These are phyloP conservation scores for Rhododendron ovatum DNA, from an alignment of 148 eudicot genomes.

Conservation along the genomic window DNA sequence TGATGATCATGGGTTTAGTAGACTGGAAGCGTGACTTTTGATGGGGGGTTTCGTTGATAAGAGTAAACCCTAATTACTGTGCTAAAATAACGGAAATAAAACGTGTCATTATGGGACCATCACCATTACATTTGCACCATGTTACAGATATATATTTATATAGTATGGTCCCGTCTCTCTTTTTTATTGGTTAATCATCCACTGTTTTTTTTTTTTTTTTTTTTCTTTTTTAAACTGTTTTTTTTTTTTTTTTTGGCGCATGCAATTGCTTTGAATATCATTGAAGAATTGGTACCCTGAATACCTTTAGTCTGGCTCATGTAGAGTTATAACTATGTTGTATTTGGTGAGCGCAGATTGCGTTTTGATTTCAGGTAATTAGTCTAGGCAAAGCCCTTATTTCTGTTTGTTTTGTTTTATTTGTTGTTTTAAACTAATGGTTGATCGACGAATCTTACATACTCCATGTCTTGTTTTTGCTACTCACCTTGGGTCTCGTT, in stretches of 20 bases:
- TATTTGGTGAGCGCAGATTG: neutral
- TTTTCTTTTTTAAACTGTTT: neutral
- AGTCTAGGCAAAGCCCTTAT: neutral
- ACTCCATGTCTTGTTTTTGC: neutral
- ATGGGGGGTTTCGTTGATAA: conserved; percentile 18
- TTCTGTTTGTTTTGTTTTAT: neutral
- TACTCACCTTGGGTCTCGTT: neutral
- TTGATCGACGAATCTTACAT: no score
- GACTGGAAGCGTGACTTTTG: conserved; percentile 39
- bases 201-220: neutral
- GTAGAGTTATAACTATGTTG: neutral
- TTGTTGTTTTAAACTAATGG: no score
- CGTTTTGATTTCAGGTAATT: neutral
- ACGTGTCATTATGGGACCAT: conserved; percentile 24
- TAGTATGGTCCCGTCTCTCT: conserved; percentile 14
- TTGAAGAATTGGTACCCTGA: neutral
- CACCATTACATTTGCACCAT: neutral
- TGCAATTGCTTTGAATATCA: neutral
- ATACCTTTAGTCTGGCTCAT: neutral
- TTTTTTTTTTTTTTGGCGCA: neutral
- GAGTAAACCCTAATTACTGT: conserved; percentile 25
- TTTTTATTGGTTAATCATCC: neutral
- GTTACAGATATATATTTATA: neutral
- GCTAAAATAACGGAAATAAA: conserved; percentile 24
- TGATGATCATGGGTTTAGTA: neutral